Percentiles rank a stretch among this genome's conserved stretches.
Conservation (phyloP, 164 flowering plant species). For the Umbellularia californica region DNA sequence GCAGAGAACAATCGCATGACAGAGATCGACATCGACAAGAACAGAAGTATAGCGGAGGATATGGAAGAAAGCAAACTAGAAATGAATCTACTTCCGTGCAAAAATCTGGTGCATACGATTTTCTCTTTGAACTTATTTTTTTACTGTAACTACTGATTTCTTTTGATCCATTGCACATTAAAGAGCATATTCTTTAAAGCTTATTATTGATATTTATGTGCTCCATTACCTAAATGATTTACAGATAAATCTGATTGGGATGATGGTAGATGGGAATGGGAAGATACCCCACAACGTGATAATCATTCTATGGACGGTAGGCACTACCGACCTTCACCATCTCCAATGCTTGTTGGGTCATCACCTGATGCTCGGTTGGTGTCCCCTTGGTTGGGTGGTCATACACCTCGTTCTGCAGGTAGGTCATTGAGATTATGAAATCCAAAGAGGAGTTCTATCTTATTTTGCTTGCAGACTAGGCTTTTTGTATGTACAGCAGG, state of each 20-base stretch:
- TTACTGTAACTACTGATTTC: too few species aligned
- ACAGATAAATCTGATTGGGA: constrained; percentile 86
- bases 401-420: constrained; percentile 61
- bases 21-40: constrained; percentile 30
- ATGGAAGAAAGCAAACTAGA: constrained; percentile 48
- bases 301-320: constrained; percentile 32
- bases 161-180: too few species aligned
- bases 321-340: constrained; percentile 68
- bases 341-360: constrained; percentile 77
- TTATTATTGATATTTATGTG: background rate
- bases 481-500: background rate
- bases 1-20: constrained; percentile 26
- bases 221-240: constrained; percentile 2
- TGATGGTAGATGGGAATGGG: constrained; percentile 94
- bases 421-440: constrained; percentile 7
- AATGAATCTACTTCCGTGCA: constrained; percentile 43
- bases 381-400: constrained; percentile 79
- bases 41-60: constrained; percentile 28
- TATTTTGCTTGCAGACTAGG: too few species aligned
- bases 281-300: constrained; percentile 69
- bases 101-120: constrained; percentile 47
- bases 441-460: background rate
- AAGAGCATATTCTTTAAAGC: background rate
- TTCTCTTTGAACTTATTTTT: background rate
- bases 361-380: constrained; percentile 91